These are phyloP conservation scores for Cyamopsis tetragonoloba DNA, from an alignment of 306 rosid species.

Conservation along the genomic window DNA sequence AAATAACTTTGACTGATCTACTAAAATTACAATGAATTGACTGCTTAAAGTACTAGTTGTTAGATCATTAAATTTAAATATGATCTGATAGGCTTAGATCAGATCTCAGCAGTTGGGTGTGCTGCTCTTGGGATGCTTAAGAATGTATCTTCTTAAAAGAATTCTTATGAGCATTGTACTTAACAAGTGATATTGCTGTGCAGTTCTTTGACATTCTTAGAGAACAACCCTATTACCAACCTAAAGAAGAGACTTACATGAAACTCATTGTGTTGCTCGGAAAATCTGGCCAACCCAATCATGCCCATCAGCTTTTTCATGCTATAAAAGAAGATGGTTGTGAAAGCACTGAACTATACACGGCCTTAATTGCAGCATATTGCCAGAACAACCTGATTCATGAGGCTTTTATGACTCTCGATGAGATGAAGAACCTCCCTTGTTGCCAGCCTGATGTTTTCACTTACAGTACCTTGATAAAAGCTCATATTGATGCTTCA, in stretches of 20 bases:
- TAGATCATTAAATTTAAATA: neutral
- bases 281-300: constrained; percentile 60
- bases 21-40: neutral
- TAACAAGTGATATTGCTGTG: constrained; percentile 14
- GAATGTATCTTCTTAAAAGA: neutral
- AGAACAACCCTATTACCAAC: constrained; percentile 68
- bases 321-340: constrained; percentile 65
- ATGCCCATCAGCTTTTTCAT: constrained; percentile 54
- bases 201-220: constrained; percentile 86
- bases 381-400: constrained; percentile 59
- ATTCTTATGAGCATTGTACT: neutral
- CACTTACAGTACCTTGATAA: constrained; percentile 63
- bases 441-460: constrained; percentile 73
- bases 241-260: constrained; percentile 80
- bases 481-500: constrained; percentile 56
- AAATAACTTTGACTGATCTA: neutral
- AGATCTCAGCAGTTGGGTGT: neutral
- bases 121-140: neutral
- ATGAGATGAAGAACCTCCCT: constrained; percentile 70
- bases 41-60: neutral
- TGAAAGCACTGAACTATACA: constrained; percentile 67
- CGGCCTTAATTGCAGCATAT: constrained; percentile 67
- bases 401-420: constrained; percentile 51
- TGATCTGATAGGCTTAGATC: neutral
- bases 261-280: constrained; percentile 75